Percentiles rank a stretch among this genome's conserved stretches.
Evolutionary conservation across 2,329 filamentous ascomycete species (phyloP).

Genomic region (Teratosphaeria zuluensis): DNA sequence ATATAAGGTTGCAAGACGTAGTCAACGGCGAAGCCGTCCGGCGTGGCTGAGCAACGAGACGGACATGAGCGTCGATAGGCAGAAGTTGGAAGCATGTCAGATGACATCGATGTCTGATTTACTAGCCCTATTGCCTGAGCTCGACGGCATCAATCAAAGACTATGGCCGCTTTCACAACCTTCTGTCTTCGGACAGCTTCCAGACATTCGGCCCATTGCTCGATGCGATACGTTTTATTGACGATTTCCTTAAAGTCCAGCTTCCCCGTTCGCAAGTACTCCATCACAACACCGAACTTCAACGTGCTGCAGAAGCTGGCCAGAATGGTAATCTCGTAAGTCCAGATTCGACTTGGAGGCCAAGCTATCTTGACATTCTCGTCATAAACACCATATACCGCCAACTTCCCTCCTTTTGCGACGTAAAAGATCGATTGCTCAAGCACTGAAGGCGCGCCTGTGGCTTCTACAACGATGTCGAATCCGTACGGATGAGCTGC

Average conservation of each 20-base stretch:
- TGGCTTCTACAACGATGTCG: conserved; percentile 63
- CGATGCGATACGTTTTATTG: conserved; percentile 5
- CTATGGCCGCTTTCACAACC: conserved; percentile 5
- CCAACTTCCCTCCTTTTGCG: conserved; percentile 59
- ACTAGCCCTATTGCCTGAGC: no score
- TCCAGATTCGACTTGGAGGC: conserved; percentile 61
- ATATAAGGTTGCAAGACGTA: no score
- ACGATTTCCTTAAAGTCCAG: conserved; percentile 3
- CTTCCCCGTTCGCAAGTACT: conserved; percentile 14
- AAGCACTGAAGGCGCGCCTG: conserved; percentile 58
- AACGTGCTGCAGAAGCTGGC: conserved; percentile 63
- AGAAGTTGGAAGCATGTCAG: no score
- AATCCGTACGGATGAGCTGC: conserved; percentile 61
- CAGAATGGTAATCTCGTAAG: conserved; percentile 60
- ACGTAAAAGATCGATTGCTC: conserved; percentile 64
- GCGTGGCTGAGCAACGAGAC: no score
- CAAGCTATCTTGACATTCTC: conserved; percentile 54
- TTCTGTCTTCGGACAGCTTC: conserved; percentile 4
- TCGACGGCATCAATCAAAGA: conserved; percentile 2
- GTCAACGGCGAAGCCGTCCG: no score
- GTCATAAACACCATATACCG: conserved; percentile 63
- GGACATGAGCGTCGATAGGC: no score
- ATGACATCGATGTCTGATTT: no score
- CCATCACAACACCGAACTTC: conserved; percentile 20
- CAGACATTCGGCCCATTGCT: conserved; percentile 5